Evolutionary conservation across 345 rosid species (phyloP), one percentile per base, ranked within the genome.

Genomic region (thale cress (Arabidopsis thaliana)): DNA sequence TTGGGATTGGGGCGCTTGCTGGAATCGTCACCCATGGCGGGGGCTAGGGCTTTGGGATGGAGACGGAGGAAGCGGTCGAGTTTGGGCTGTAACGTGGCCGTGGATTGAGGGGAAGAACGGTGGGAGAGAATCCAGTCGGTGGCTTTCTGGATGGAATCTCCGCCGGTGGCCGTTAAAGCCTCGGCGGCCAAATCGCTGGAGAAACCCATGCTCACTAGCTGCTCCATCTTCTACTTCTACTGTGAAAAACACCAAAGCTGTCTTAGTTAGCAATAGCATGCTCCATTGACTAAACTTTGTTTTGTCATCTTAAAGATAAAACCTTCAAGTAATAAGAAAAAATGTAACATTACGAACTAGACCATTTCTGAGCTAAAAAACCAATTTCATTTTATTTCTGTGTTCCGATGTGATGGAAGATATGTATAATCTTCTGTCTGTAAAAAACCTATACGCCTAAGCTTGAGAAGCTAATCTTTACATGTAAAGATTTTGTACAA

Each of bases 201-300:
- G 53, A 77, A 77, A 30, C 80, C 76, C 80, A 77, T 77, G 60
- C 67, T 71, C 61, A 71, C 72, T 32, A 77, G 76, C 38, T 77
- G 72, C 67, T 77, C 80, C 72, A 77, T 77, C 30, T 61, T 62
- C 41, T 12, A 1, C 14, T 40, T 23, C 4, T 36, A 14, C 74
- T 1, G 8, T 20, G 24, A 22, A 45, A 14, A 5, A 24, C 37
- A 50, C 23, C 70, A 33, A n/a, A 33, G 7, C 30, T 32, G 69
- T 48, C 40, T 48, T 53, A 34, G 58, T 8, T 34, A 34, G 36
- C 4, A 25, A 25, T 25, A 16, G 28, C 28, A 28, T 28, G 32
- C 32, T 28, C 32, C 32, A 2, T 28, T 3, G 4, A 28, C 32
- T 28, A 28, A 28, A 28, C 4, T 28, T 28, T 28, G 32, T 28